Evolutionary conservation across 768 basidiomycete species (phyloP), one percentile per base, ranked within the genome.

Genomic region (Saitozyma podzolica): DNA sequence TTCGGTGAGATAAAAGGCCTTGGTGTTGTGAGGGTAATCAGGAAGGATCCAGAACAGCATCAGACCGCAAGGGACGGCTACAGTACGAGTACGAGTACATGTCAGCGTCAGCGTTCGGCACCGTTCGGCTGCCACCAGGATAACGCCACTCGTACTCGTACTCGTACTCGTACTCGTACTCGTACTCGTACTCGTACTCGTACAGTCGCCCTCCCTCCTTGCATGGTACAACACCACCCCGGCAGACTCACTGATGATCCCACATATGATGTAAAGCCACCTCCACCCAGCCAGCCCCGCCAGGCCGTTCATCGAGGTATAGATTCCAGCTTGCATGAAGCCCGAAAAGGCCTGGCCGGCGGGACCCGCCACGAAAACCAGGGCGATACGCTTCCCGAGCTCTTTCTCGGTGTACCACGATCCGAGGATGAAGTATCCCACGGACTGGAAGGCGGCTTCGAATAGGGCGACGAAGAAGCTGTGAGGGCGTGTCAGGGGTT

Each of bases 1-100:
- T 47, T 67, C 67, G 19, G 66, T 68, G 42, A 71, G 20, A 41
- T 68, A 71, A 64, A 66, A 71, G 29, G 56, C 50, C 17, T 54
- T 52, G 42, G 48, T 56, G 40, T 59, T 65, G 14, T 54, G 16
- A 7, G 69, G 69, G 54, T 62, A 67, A 53, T 71, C 67, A 8
- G 69, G 69, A 6, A 71, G 55, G 17, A 71, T 29, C 29, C 29
- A 29, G 5, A 29, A 2, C 29, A 29, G 29, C 29, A 29, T 29
- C 29, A 29, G 29, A 29, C 29, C 29, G 29, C 29, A 29, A 29
- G 29, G 29, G 29, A 29, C 29, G 29, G 29, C 29, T 29, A 29
- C 29, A 29, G 29, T n/a, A n/a, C n/a, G n/a, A n/a, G n/a, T n/a
- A n/a, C n/a, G n/a, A n/a, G n/a, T n/a, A n/a, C n/a, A n/a, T n/a